These are phyloP conservation scores for Trichoderma harzianum DNA, from an alignment of 2,329 filamentous ascomycete genomes.

Conservation along the genomic window DNA sequence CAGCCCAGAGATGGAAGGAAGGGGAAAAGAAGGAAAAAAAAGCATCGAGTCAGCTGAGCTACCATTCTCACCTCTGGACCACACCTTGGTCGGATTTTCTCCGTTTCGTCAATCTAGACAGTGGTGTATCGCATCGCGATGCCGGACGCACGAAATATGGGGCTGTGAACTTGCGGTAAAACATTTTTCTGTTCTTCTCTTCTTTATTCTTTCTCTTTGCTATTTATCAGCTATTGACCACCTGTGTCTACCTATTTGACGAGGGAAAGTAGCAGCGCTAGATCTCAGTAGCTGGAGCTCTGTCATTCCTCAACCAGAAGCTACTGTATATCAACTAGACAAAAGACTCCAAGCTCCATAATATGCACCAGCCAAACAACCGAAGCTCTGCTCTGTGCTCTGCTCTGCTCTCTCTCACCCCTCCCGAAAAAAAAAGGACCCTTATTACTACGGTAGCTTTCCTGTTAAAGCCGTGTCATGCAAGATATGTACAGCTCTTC, in stretches of 20 bases:
- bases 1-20: not conserved
- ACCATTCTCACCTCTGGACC: not conserved
- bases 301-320: not conserved
- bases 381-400: not conserved
- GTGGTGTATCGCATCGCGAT: slow-evolving; percentile 2
- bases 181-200: not conserved
- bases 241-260: not conserved
- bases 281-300: not conserved
- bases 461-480: not conserved
- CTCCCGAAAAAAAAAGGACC: not conserved
- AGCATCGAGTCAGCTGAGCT: slow-evolving; percentile 5
- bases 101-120: not conserved
- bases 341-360: not conserved
- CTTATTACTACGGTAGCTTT: not conserved
- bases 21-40: not conserved
- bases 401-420: not conserved
- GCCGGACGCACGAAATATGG: slow-evolving; percentile 14
- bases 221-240: not conserved
- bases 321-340: not conserved
- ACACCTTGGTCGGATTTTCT: not conserved
- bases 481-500: slow-evolving; percentile 9
- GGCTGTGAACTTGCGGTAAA: slow-evolving; percentile 2
- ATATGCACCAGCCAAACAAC: not conserved
- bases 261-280: not conserved
- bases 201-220: not conserved